These are phyloP conservation scores for Fragaria iinumae DNA, from an alignment of 306 rosid species.

Conservation along the genomic window DNA sequence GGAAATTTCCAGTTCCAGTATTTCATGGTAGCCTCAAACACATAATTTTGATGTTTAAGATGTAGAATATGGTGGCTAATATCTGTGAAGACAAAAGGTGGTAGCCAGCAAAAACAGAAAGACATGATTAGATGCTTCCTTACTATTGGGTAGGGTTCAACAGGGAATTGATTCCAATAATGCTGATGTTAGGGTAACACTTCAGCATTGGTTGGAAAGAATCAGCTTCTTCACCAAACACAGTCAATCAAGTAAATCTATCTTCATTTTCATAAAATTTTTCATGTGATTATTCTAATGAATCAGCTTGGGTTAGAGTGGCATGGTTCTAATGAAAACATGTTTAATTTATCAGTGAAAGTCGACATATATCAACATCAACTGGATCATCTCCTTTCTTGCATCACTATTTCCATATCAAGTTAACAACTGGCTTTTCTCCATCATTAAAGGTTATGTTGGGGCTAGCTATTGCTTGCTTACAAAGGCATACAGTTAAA, in stretches of 20 bases:
- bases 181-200: not conserved
- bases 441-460: not conserved
- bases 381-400: not conserved
- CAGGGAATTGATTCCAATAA: conserved; percentile 2
- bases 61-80: conserved; percentile 9
- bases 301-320: too few species aligned
- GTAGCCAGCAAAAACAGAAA: not conserved
- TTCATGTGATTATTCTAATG: not conserved
- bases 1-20: not conserved
- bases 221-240: not conserved
- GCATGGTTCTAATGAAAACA: not conserved
- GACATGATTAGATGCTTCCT: not conserved
- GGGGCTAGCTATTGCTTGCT: not conserved
- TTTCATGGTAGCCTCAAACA: too few species aligned
- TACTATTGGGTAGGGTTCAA: not conserved
- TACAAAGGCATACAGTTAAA: not conserved
- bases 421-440: not conserved
- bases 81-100: not conserved
- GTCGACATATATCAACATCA: not conserved
- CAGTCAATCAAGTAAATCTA: not conserved
- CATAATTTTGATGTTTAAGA: not conserved
- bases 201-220: not conserved
- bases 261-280: not conserved
- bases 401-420: not conserved
- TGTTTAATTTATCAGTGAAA: not conserved